Evolutionary conservation across 139 green algal species (phyloP), one percentile per base, ranked within the genome.

Genomic region (Chlorella sp.): DNA sequence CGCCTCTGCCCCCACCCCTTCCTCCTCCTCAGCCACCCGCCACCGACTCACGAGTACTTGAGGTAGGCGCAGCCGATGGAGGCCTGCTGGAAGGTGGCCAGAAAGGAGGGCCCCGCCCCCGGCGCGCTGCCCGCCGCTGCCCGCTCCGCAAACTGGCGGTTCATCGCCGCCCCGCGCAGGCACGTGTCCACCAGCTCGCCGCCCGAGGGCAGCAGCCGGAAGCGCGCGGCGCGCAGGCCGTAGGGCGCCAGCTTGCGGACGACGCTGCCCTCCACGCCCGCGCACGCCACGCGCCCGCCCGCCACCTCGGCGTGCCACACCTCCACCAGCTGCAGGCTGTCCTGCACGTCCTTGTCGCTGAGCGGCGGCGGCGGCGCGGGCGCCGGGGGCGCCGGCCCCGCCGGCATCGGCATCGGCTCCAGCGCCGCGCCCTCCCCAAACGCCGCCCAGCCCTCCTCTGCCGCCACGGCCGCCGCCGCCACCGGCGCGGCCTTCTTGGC

Each of bases 61-160:
- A 85, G 61, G 73, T 85, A 85, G 25, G 41, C 69, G 46, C 71
- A 78, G 40, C 75, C 79, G 19, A 85, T 73, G 1, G 74, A 63
- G 27, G 67, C 50, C 27, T 77, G 55, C 3, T 58, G 45, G 25
- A 85, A 73, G 23, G 43, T 33, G 14, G 79, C 74, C 33, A 40
- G 31, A 35, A 81, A 85, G 15, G 25, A 38, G 21, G 31, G 35
- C 2, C 48, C 48, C 23, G 17, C 56, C 4, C 45, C 42, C 8
- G 33, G 36, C 21, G n/a, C 70, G 25, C 38, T 35, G 46, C 58
- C 14, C 27, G 3, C 23, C 17, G 9, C 3, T 42, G 33, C 7
- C 72, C 43, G 31, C 46, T 78, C 60, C 12, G 79, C 53, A 65
- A 73, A 77, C 14, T 48, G 41, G 14, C 55, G 60, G 51, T 85